Conservation (phyloP, 164 flowering plant species). For the Cinnamomum micranthum region DNA sequence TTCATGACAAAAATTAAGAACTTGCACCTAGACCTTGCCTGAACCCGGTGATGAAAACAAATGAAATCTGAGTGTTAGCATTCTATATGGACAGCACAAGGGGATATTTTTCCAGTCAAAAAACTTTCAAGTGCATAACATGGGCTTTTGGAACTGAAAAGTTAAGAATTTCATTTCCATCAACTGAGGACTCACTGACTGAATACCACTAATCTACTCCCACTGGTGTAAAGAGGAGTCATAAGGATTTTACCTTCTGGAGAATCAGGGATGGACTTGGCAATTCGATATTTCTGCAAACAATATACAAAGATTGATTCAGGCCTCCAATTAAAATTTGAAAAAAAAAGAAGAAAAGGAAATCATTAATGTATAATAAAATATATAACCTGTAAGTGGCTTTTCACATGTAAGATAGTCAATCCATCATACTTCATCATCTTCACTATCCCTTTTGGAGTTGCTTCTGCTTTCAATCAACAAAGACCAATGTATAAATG, state of each 20-base stretch:
- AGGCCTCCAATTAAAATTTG: background rate
- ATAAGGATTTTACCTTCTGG: conserved; percentile 40
- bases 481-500: conserved; percentile 4
- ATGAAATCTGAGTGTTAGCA: no score
- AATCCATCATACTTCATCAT: conserved; percentile 80
- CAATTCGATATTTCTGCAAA: conserved; percentile 79
- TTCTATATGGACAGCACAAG: no score
- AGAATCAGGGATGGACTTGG: conserved; percentile 67
- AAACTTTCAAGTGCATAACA: no score
- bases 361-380: background rate
- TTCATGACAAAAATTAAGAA: no score
- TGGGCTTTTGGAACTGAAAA: no score
- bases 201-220: background rate
- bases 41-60: no score
- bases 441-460: conserved; percentile 87
- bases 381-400: conserved; percentile 75
- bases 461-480: conserved; percentile 56
- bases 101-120: no score
- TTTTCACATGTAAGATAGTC: conserved; percentile 90
- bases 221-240: background rate
- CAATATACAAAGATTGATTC: background rate
- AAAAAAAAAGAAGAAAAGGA: background rate
- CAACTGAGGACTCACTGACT: background rate
- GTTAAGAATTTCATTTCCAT: background rate
- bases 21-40: no score